These are phyloP conservation scores for Kipferlia bialata DNA, from an alignment of 78 protist genomes.

Conservation along the genomic window DNA sequence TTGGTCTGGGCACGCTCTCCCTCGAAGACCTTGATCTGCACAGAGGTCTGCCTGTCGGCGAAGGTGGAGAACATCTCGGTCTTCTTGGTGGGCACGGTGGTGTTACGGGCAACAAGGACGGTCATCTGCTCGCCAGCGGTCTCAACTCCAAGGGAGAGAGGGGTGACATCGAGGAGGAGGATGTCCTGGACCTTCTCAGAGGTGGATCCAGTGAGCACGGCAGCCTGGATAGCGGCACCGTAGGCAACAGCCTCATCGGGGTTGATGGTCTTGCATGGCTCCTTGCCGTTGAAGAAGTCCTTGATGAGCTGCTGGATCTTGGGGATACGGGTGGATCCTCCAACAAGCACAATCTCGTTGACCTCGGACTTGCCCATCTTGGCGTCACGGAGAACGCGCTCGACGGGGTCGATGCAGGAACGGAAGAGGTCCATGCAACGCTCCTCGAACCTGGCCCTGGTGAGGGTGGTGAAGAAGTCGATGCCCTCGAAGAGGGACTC, in stretches of 20 bases:
- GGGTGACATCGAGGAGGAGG: too few relatives aligned
- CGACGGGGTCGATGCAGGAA: constrained; percentile 78
- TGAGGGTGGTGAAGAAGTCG: constrained; percentile 79
- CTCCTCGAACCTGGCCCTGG: constrained; percentile 97
- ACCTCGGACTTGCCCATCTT: constrained; percentile 65
- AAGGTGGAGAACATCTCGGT: constrained; percentile 84
- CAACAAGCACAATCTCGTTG: constrained; percentile 92
- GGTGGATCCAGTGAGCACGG: background rate
- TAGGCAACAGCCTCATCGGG: constrained; percentile 21
- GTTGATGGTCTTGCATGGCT: constrained; percentile 11
- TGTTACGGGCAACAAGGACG: constrained; percentile 82
- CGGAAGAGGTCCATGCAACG: constrained; percentile 85
- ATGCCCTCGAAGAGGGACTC: constrained; percentile 43
- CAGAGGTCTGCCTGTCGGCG: constrained; percentile 67
- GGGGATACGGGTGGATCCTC: constrained; percentile 97
- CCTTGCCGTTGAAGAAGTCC: too few relatives aligned
- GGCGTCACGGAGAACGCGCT: too few relatives aligned
- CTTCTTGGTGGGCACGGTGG: constrained; percentile 91
- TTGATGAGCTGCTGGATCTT: constrained; percentile 79
- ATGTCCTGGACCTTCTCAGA: constrained; percentile 1
- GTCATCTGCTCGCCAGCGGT: constrained; percentile 98
- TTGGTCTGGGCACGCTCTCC: constrained; percentile 89
- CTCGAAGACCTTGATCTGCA: constrained; percentile 82
- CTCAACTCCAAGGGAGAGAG: constrained; percentile 96
- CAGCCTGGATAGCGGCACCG: constrained; percentile 2